These are phyloP conservation scores for Podaxis carcinomalis DNA, from an alignment of 768 basidiomycete genomes.

Conservation along the genomic window DNA sequence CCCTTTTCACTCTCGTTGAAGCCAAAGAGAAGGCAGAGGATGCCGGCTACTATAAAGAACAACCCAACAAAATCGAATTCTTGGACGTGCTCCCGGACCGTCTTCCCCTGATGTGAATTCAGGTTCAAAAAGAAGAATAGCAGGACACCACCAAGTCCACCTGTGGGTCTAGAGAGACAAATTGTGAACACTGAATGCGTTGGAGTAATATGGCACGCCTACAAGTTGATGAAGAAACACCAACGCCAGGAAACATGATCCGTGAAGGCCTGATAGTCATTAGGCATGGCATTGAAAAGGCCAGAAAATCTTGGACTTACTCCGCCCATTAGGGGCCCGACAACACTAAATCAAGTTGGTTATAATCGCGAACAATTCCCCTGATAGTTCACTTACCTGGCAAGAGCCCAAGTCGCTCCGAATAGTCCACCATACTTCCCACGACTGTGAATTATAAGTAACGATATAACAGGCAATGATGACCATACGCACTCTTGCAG, in stretches of 20 bases:
- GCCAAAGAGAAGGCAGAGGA: constrained; percentile 67
- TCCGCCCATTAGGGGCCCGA: constrained; percentile 81
- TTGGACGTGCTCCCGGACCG: constrained; percentile 51
- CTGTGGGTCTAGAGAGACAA: constrained; percentile 53
- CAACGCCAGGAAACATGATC: constrained; percentile 80
- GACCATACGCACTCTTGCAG: constrained; percentile 51
- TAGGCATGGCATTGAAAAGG: neutral
- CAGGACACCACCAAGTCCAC: constrained; percentile 55
- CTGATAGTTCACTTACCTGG: constrained; percentile 24
- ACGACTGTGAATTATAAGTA: constrained; percentile 38
- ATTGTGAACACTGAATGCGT: neutral
- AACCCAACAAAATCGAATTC: constrained; percentile 76
- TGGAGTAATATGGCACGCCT: constrained; percentile 15
- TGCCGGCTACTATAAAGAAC: constrained; percentile 53
- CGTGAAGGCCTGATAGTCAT: constrained; percentile 49
- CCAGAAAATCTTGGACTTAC: constrained; percentile 34
- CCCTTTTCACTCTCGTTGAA: constrained; percentile 66
- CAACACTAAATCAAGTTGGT: constrained; percentile 33
- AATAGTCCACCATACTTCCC: constrained; percentile 74
- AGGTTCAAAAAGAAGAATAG: constrained; percentile 75
- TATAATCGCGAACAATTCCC: neutral
- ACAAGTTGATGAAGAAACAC: constrained; percentile 82
- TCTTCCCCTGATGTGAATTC: constrained; percentile 64
- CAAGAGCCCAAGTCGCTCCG: constrained; percentile 78
- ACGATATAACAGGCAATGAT: neutral